These are phyloP conservation scores for Phytophthora pisi DNA, from an alignment of 352 stramenopile genomes.

Conservation along the genomic window DNA sequence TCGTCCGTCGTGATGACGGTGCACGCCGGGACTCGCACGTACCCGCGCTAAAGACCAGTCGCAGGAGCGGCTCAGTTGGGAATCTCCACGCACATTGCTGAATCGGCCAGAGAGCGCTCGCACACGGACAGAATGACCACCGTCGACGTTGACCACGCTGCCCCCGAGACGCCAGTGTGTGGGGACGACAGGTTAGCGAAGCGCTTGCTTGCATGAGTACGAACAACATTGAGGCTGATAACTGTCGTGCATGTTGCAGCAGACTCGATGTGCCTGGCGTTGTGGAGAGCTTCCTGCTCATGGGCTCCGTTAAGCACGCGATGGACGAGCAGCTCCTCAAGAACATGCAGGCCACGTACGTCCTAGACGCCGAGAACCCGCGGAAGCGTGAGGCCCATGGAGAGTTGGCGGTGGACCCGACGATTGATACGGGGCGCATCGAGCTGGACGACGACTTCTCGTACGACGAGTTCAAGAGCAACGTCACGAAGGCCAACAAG, in stretches of 20 bases:
- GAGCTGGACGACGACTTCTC: slow-evolving; percentile 71
- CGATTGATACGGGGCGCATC: slow-evolving; percentile 45
- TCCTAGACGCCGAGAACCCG: slow-evolving; percentile 71
- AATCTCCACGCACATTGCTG: slow-evolving; percentile 21
- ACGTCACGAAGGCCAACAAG: slow-evolving; percentile 47
- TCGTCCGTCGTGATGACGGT: slow-evolving; percentile 32
- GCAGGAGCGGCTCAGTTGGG: slow-evolving; percentile 15
- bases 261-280: slow-evolving; percentile 72
- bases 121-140: slow-evolving; percentile 29
- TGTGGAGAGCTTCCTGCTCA: slow-evolving; percentile 55
- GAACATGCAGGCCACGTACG: slow-evolving; percentile 52
- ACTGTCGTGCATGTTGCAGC: not conserved
- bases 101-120: slow-evolving; percentile 20
- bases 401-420: slow-evolving; percentile 25
- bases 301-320: slow-evolving; percentile 67
- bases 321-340: slow-evolving; percentile 61
- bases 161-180: slow-evolving; percentile 7
- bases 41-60: slow-evolving; percentile 30
- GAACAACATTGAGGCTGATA: no score
- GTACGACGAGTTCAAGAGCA: slow-evolving; percentile 62
- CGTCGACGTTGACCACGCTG: slow-evolving; percentile 15
- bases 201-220: not conserved
- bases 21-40: slow-evolving; percentile 29
- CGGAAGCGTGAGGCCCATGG: slow-evolving; percentile 46
- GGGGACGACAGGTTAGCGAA: slow-evolving; percentile 26